phyloP scores from a whole-genome alignment of 352 stramenopile species.

The Phytophthora colocasiae region DNA sequence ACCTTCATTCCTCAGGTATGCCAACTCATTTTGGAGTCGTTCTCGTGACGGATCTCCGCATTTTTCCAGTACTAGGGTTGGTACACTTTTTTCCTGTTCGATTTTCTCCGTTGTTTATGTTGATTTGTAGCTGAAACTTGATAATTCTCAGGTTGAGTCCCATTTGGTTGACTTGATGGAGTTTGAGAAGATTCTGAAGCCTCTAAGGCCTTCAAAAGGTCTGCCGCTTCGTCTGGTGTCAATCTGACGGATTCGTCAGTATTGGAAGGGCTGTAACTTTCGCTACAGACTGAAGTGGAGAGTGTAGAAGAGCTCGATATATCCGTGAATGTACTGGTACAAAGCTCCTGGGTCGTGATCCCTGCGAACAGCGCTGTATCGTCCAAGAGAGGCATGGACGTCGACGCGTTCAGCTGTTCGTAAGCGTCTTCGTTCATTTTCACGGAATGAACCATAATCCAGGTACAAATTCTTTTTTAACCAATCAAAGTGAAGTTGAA shows the following conservation, averaged over 20 bases:
- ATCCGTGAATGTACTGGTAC: neutral
- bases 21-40: constrained; percentile 56
- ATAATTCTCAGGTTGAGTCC: neutral
- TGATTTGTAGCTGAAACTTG: constrained; percentile 4
- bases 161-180: neutral
- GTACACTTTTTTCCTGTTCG: constrained; percentile 29
- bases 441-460: no score
- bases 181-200: constrained; percentile 19
- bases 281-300: constrained; percentile 10
- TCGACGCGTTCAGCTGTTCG: constrained; percentile 10
- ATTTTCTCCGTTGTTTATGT: constrained; percentile 10
- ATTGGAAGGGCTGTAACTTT: constrained; percentile 21
- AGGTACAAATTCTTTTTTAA: neutral
- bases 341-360: neutral
- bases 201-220: constrained; percentile 42
- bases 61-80: constrained; percentile 28
- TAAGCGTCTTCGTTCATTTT: constrained; percentile 16
- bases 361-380: neutral
- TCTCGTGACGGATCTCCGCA: constrained; percentile 56
- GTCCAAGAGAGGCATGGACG: constrained; percentile 10
- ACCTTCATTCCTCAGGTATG: constrained; percentile 50
- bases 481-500: constrained; percentile 12
- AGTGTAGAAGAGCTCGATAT: constrained; percentile 7
- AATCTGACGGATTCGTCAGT: constrained; percentile 7
- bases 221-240: constrained; percentile 41